These are phyloP conservation scores for Ceratobasidium sp. DNA, from an alignment of 1,284 basidiomycete species.

Conservation along the genomic window DNA sequence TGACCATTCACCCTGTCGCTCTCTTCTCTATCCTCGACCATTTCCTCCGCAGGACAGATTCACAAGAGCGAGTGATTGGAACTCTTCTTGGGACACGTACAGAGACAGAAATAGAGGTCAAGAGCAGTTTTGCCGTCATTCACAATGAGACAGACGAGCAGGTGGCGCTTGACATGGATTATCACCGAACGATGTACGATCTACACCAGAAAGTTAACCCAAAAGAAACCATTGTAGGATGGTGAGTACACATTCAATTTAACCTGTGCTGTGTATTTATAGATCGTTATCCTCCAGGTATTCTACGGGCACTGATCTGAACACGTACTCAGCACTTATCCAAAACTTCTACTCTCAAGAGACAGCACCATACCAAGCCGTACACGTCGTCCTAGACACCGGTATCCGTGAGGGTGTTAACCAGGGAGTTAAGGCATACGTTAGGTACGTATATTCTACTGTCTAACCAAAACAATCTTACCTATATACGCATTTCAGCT, in stretches of 20 bases:
- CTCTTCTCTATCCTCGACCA: conserved; percentile 98
- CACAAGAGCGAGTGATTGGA: conserved; percentile 93
- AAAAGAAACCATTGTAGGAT: conserved; percentile 90
- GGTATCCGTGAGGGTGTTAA: conserved; percentile 78
- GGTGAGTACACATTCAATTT: conserved; percentile 65
- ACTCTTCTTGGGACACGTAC: conserved; percentile 91
- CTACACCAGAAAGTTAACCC: conserved; percentile 87
- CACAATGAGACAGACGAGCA: conserved; percentile 94
- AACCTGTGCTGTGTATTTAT: neutral
- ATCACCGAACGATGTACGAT: conserved; percentile 94
- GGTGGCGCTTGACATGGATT: conserved; percentile 96
- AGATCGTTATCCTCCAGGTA: conserved; percentile 69
- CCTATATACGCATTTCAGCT: conserved; percentile 65
- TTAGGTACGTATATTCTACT: conserved; percentile 70
- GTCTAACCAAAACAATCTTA: conserved; percentile 52
- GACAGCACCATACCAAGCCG: conserved; percentile 87
- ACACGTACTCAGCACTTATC: conserved; percentile 97
- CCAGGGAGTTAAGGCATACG: conserved; percentile 88
- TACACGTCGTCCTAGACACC: conserved; percentile 95
- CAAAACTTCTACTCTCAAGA: conserved; percentile 99
- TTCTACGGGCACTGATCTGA: conserved; percentile 89
- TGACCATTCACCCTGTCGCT: conserved; percentile 90
- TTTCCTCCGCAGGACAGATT: conserved; percentile 88
- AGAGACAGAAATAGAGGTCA: conserved; percentile 78
- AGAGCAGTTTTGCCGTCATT: conserved; percentile 88